Conservation (phyloP, 2,329 filamentous ascomycete genomes). For the Dryadomyces quercus-mongolicae region DNA sequence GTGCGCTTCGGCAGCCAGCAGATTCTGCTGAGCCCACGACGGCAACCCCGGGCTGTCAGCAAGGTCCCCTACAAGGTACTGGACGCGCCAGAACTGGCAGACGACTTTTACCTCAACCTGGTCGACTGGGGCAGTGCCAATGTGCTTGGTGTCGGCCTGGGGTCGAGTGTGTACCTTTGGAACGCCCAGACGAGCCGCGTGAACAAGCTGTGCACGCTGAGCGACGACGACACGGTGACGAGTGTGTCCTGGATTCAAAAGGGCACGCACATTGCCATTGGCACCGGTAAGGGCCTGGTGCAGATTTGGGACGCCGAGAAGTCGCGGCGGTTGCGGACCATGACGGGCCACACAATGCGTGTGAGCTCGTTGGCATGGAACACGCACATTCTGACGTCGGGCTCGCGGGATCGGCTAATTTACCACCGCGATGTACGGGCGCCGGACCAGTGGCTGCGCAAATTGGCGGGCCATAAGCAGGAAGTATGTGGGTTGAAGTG, state of each 20-base stretch:
- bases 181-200: slow-evolving; percentile 85
- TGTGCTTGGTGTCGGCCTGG: slow-evolving; percentile 82
- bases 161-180: slow-evolving; percentile 96
- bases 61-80: slow-evolving; percentile 98
- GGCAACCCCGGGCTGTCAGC: slow-evolving; percentile 79
- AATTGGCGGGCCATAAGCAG: slow-evolving; percentile 89
- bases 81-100: slow-evolving; percentile 88
- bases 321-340: slow-evolving; percentile 74
- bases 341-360: slow-evolving; percentile 90
- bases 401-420: slow-evolving; percentile 84
- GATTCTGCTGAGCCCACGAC: slow-evolving; percentile 81
- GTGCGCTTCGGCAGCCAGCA: slow-evolving; percentile 88
- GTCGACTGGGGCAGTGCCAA: slow-evolving; percentile 98
- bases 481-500: slow-evolving; percentile 94
- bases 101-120: slow-evolving; percentile 95
- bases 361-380: slow-evolving; percentile 97
- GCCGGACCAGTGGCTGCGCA: slow-evolving; percentile 79
- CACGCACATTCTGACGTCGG: slow-evolving; percentile 90
- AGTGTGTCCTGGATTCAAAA: slow-evolving; percentile 98
- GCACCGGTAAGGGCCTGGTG: slow-evolving; percentile 85
- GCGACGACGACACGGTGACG: slow-evolving; percentile 81
- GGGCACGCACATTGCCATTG: slow-evolving; percentile 90
- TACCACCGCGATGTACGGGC: slow-evolving; percentile 92
- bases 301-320: slow-evolving; percentile 97
- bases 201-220: slow-evolving; percentile 74